Evolutionary conservation across 2,329 filamentous ascomycete genomes (phyloP).

Genomic region (Trichoderma brevicompactum): DNA sequence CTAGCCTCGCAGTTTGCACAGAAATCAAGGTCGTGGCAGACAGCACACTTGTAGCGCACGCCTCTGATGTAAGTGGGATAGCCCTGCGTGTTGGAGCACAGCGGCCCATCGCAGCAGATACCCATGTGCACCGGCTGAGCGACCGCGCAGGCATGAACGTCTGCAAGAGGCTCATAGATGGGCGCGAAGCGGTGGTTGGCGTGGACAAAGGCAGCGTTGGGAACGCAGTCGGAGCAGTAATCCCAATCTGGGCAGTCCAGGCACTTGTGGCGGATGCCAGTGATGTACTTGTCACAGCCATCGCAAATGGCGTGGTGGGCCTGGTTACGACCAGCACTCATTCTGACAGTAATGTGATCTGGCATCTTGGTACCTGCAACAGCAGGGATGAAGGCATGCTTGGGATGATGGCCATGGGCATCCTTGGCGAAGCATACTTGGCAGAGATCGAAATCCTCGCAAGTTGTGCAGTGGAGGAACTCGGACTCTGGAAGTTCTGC

Average conservation of each 20-base stretch:
- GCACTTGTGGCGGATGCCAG: conserved; percentile 93
- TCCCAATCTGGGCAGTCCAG: conserved; percentile 97
- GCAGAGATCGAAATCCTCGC: conserved; percentile 93
- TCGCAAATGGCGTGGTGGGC: conserved; percentile 91
- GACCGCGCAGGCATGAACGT: conserved; percentile 32
- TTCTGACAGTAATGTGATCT: conserved; percentile 65
- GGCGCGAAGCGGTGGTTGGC: conserved; percentile 86
- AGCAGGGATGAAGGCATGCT: conserved; percentile 76
- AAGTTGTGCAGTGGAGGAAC: conserved; percentile 83
- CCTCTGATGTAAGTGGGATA: conserved; percentile 77
- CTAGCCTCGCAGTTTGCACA: conserved; percentile 92
- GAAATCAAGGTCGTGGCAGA: conserved; percentile 94
- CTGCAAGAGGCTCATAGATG: conserved; percentile 72
- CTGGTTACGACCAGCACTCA: conserved; percentile 78
- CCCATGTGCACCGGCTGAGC: conserved; percentile 67
- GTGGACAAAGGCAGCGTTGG: conserved; percentile 70
- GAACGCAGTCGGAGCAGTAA: conserved; percentile 79
- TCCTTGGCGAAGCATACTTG: conserved; percentile 75
- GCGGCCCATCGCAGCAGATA: conserved; percentile 92
- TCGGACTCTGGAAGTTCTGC: conserved; percentile 72
- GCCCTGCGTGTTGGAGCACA: conserved; percentile 67
- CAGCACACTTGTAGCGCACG: conserved; percentile 92
- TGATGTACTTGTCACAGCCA: conserved; percentile 84
- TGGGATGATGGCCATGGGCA: conserved; percentile 88
- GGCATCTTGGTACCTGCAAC: conserved; percentile 66